These are phyloP conservation scores for Chaetomium strumarium DNA, from an alignment of 2,329 filamentous ascomycete genomes.

Conservation along the genomic window DNA sequence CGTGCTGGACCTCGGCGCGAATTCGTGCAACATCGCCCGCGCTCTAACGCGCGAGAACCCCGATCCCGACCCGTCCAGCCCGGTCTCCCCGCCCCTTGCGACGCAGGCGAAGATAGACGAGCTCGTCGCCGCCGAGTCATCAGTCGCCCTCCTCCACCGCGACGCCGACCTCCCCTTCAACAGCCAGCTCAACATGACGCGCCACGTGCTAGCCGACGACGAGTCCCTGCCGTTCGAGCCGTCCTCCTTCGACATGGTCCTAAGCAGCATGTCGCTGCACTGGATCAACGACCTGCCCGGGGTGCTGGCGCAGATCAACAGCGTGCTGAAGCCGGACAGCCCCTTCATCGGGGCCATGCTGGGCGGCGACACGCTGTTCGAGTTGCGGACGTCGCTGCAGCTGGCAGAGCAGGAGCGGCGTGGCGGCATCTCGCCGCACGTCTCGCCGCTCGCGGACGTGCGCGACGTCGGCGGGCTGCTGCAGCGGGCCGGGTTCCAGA, in stretches of 20 bases:
- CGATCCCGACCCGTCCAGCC: constrained; percentile 50
- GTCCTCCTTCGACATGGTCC: constrained; percentile 77
- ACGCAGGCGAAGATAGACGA: constrained; percentile 66
- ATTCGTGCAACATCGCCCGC: constrained; percentile 88
- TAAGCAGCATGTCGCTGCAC: constrained; percentile 85
- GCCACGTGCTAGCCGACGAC: constrained; percentile 67
- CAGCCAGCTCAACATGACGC: constrained; percentile 61
- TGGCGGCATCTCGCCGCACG: constrained; percentile 86
- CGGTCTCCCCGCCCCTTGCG: constrained; percentile 60
- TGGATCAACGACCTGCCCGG: constrained; percentile 97
- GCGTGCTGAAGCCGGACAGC: constrained; percentile 78
- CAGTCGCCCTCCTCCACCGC: constrained; percentile 68
- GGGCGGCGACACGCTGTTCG: constrained; percentile 88
- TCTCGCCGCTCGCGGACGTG: constrained; percentile 88
- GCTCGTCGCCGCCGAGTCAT: constrained; percentile 78
- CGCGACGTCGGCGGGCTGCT: constrained; percentile 84
- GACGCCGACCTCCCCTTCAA: constrained; percentile 74
- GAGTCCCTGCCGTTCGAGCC: constrained; percentile 70
- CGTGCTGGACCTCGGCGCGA: constrained; percentile 88
- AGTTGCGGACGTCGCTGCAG: constrained; percentile 88
- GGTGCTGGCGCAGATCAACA: constrained; percentile 77
- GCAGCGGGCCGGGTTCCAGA: constrained; percentile 83
- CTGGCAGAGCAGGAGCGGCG: constrained; percentile 84
- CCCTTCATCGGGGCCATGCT: constrained; percentile 96
- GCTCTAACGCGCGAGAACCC: constrained; percentile 68